Conservation (phyloP, 257 asterid species). For the Ophiorrhiza pumila region DNA sequence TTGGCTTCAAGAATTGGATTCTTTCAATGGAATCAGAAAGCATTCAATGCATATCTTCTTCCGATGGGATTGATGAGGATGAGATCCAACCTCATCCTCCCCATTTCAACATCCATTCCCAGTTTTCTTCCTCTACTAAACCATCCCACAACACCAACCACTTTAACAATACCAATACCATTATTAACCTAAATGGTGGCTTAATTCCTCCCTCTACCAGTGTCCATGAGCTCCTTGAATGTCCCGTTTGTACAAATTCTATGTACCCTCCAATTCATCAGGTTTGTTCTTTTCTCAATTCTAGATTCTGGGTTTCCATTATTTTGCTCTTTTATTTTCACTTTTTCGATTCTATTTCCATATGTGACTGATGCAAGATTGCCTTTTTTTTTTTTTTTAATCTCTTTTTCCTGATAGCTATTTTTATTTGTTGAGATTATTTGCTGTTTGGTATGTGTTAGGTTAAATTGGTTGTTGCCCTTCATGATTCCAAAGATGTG, state of each 20-base stretch:
- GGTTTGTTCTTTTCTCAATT: constrained; percentile 25
- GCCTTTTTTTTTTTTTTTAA: constrained; percentile 2
- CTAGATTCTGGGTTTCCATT: constrained; percentile 7
- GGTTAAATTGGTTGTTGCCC: not conserved
- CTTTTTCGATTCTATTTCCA: constrained; percentile 7
- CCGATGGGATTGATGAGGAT: constrained; percentile 37
- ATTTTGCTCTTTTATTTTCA: constrained; percentile 6
- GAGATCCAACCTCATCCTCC: constrained; percentile 31
- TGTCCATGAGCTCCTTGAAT: constrained; percentile 49
- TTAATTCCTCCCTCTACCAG: constrained; percentile 27
- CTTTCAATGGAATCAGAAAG: constrained; percentile 35
- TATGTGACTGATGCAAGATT: constrained; percentile 16
- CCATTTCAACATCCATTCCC: constrained; percentile 27
- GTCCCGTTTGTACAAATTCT: constrained; percentile 50
- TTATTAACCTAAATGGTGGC: constrained; percentile 14
- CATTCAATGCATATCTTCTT: constrained; percentile 42
- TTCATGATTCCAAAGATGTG: not conserved
- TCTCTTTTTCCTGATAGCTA: not conserved
- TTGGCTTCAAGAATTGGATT: not conserved
- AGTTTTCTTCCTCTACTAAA: constrained; percentile 33
- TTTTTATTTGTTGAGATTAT: not conserved
- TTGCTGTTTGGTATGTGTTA: not conserved
- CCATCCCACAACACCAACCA: constrained; percentile 17
- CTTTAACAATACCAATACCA: not conserved
- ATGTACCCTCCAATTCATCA: constrained; percentile 56